Conservation (phyloP, 331 rosid genomes). For the Arachis monticola region DNA sequence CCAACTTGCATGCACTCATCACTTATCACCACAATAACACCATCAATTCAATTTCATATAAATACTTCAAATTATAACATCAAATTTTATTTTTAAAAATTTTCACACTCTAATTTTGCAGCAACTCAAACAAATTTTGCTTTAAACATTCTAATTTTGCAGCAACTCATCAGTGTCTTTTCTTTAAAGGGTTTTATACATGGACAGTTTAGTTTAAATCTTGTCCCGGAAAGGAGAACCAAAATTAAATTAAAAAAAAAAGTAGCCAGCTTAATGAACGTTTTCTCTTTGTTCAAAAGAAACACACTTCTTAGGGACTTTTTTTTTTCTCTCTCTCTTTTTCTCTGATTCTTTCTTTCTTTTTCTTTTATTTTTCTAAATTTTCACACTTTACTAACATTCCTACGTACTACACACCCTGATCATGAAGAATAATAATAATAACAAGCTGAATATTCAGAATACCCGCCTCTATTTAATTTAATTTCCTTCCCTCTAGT, state of each 20-base stretch:
- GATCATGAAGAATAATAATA: conserved; percentile 28
- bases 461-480: background rate
- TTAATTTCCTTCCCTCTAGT: conserved; percentile 10
- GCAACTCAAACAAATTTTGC: background rate
- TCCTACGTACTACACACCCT: conserved; percentile 14
- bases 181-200: conserved; percentile 32
- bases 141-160: conserved; percentile 18
- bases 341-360: conserved; percentile 18
- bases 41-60: too few relatives aligned
- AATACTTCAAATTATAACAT: too few relatives aligned
- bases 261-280: conserved; percentile 21
- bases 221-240: conserved; percentile 41
- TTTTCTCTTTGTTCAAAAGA: conserved; percentile 38
- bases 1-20: background rate
- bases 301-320: background rate
- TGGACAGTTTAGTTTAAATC: conserved; percentile 43
- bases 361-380: background rate
- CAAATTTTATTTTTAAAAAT: too few relatives aligned
- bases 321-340: conserved; percentile 20
- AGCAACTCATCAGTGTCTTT: conserved; percentile 32
- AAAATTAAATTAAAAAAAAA: conserved; percentile 4
- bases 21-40: too few relatives aligned
- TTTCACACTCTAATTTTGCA: too few relatives aligned
- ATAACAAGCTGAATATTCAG: conserved; percentile 35
- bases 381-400: conserved; percentile 32